Evolutionary conservation across 495 filamentous ascomycete genomes (phyloP), one percentile per base, ranked within the genome.

Genomic region (Neurospora discreta): DNA sequence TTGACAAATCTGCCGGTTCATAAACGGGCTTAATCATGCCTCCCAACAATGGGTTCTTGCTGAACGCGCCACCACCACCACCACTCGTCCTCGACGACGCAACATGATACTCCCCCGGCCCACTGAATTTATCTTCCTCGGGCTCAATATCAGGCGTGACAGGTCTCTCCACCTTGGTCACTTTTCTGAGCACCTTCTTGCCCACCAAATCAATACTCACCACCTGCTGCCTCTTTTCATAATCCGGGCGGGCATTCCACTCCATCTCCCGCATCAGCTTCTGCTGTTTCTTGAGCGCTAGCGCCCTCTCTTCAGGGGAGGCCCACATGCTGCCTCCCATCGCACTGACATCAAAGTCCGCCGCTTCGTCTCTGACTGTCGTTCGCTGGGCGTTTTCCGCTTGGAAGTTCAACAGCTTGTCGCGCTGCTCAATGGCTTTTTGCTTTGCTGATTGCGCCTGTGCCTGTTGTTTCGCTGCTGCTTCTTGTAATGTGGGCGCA

Each of bases 261-360:
- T 98, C 94, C 84, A 95, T 90, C 84, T 97, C 92, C 7, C 92
- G 81, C 75, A 97, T 78, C 6, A 94, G 84, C 76, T 92, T 93
- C 81, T 98, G 95, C 84, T 99, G 95, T 73, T 88, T 88, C 81
- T 97, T 97, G 71, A 99, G 80, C 75, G 96, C 93, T 44, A 90
- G 82, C 0, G 96, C 95, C 43, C 96, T 85, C 79, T 99, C 93
- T 71, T 91, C 89, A 0, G 95, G 93, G 16, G 86, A 93, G 68
- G 93, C 92, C 95, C 95, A 99, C 78, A 95, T 89, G 72, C 88
- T 95, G 4, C 89, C 85, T 39, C 87, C 84, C 41, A 83, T 83
- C 0, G 90, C 87, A 3, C 1, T 65, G 0, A 89, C 91, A 69
- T 98, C 95, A 73, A 95, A 98, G 75, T 99, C 95, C 0, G 94